These are phyloP conservation scores for Myxozyma lipomycoides DNA, from an alignment of 805 yeast species.

Conservation along the genomic window DNA sequence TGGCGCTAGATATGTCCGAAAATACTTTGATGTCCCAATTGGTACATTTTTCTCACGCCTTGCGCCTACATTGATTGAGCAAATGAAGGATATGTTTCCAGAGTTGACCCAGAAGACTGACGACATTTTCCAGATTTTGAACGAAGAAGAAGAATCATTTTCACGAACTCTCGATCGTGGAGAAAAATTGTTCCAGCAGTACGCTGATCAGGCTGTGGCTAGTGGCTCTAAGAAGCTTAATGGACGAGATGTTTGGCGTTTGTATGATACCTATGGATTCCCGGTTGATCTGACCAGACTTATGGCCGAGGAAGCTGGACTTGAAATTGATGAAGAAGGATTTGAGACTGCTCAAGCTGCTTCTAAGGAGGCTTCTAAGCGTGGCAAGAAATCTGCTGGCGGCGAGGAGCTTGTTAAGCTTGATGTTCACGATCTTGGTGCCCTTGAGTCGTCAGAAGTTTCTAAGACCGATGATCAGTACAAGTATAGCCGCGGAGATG, in stretches of 20 bases:
- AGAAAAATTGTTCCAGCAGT: constrained; percentile 91
- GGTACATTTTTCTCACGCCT: constrained; percentile 89
- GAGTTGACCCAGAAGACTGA: constrained; percentile 70
- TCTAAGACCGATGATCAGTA: constrained; percentile 78
- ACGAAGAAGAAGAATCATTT: constrained; percentile 94
- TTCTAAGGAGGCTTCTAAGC: constrained; percentile 93
- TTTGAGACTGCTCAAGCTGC: constrained; percentile 87
- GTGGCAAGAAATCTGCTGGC: constrained; percentile 57
- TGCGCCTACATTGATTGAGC: constrained; percentile 88
- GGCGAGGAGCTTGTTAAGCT: constrained; percentile 66
- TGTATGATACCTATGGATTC: constrained; percentile 97
- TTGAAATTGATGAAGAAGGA: constrained; percentile 85
- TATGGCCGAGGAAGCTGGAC: constrained; percentile 98
- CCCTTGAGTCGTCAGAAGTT: constrained; percentile 54
- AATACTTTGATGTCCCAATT: constrained; percentile 91
- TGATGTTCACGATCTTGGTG: constrained; percentile 85
- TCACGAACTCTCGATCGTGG: constrained; percentile 96
- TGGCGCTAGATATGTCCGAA: constrained; percentile 95
- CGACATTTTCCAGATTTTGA: constrained; percentile 80
- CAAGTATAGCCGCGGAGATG: constrained; percentile 69
- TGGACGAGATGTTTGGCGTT: constrained; percentile 97
- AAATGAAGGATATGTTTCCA: constrained; percentile 83
- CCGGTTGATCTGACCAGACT: constrained; percentile 96
- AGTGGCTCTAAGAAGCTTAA: constrained; percentile 70
- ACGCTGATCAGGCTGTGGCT: constrained; percentile 76